phyloP scores from a whole-genome alignment of 805 yeast genomes.

The Saccharomycopsis sp. region DNA sequence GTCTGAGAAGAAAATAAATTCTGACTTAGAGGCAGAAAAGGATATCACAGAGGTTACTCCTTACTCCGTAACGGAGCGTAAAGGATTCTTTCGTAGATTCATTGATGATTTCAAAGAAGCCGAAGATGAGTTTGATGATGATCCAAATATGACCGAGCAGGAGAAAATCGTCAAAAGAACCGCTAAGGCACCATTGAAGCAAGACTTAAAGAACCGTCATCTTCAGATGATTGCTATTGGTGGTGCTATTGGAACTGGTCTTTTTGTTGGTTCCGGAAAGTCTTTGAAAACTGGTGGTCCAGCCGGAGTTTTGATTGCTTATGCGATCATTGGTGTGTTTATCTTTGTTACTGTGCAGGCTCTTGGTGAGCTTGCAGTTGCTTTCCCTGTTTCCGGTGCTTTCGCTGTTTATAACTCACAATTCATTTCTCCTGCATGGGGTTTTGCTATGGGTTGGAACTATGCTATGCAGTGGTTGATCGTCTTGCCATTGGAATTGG shows the following conservation, averaged over 20 bases:
- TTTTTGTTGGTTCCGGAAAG: constrained; percentile 62
- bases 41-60: not conserved
- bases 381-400: constrained; percentile 54
- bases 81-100: constrained; percentile 1
- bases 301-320: constrained; percentile 49
- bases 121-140: constrained; percentile 3
- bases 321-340: constrained; percentile 46
- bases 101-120: constrained; percentile 17
- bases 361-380: constrained; percentile 33
- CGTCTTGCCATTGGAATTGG: constrained; percentile 43
- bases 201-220: constrained; percentile 35
- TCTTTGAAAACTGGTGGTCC: constrained; percentile 60
- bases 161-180: constrained; percentile 13
- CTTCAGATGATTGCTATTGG: constrained; percentile 71
- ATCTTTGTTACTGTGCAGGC: constrained; percentile 51
- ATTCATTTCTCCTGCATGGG: constrained; percentile 53
- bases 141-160: constrained; percentile 14
- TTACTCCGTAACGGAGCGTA: constrained; percentile 10
- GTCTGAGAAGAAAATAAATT: constrained; percentile 20
- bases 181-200: constrained; percentile 10
- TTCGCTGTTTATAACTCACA: constrained; percentile 41
- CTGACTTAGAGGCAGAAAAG: constrained; percentile 16
- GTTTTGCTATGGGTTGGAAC: constrained; percentile 56
- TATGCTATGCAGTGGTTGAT: constrained; percentile 48
- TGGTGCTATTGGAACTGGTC: constrained; percentile 71